These are phyloP conservation scores for Lecanicillium sp. DNA, from an alignment of 2,329 filamentous ascomycete genomes.

Conservation along the genomic window DNA sequence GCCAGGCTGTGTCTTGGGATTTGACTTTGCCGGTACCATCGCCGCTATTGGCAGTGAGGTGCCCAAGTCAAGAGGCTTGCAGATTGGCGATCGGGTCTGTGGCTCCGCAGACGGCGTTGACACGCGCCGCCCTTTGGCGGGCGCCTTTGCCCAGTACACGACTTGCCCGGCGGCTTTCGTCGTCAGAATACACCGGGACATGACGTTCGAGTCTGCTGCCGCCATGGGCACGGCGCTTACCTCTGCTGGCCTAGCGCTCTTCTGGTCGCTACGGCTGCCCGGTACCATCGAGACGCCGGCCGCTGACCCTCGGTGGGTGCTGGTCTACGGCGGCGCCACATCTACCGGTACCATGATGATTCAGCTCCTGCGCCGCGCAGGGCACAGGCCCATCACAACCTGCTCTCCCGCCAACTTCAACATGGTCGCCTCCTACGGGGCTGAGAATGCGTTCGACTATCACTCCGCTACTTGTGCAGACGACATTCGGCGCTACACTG, in stretches of 20 bases:
- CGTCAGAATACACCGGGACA: conserved; percentile 15
- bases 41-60: conserved; percentile 15
- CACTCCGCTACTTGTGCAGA: conserved; percentile 21
- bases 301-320: conserved; percentile 17
- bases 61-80: conserved; percentile 6
- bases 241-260: conserved; percentile 22
- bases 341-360: conserved; percentile 33
- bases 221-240: conserved; percentile 16
- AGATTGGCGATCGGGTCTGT: conserved; percentile 18
- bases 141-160: conserved; percentile 22
- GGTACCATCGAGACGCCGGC: conserved; percentile 12
- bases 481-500: conserved; percentile 28
- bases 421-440: conserved; percentile 31
- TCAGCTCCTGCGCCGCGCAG: conserved; percentile 30
- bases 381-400: conserved; percentile 31
- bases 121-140: conserved; percentile 11
- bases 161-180: conserved; percentile 13
- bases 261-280: conserved; percentile 19
- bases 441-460: conserved; percentile 37
- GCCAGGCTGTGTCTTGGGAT: conserved; percentile 21
- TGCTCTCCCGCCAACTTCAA: conserved; percentile 34
- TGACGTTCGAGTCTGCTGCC: conserved; percentile 18
- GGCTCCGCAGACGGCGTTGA: conserved; percentile 17
- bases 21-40: conserved; percentile 25
- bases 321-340: conserved; percentile 37